These are phyloP conservation scores for Quercus glauca DNA, from an alignment of 306 rosid genomes.

Conservation along the genomic window DNA sequence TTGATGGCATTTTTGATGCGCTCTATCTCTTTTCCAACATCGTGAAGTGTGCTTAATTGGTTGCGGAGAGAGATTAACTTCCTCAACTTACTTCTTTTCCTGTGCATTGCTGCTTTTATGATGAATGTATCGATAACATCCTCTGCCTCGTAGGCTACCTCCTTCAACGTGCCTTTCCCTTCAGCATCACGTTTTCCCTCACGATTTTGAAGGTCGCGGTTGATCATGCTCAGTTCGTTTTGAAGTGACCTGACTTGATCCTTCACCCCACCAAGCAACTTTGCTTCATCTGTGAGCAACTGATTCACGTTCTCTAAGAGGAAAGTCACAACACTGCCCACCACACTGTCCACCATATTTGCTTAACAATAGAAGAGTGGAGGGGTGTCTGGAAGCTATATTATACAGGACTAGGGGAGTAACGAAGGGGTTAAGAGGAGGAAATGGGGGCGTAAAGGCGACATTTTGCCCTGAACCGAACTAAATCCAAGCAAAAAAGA, in stretches of 20 bases:
- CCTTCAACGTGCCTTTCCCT: background rate
- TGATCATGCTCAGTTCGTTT: background rate
- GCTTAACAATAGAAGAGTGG: too few species aligned
- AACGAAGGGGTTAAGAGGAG: too few species aligned
- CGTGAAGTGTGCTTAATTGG: background rate
- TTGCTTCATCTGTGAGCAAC: background rate
- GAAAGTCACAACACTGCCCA: background rate
- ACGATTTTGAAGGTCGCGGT: background rate
- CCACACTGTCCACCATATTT: background rate
- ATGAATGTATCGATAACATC: background rate
- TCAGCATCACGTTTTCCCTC: background rate
- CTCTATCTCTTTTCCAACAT: background rate
- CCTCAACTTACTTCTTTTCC: background rate
- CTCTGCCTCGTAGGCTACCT: background rate
- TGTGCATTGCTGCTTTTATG: background rate
- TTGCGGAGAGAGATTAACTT: background rate
- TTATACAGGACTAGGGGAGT: too few species aligned
- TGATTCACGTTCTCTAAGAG: background rate
- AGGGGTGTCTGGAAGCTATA: too few species aligned
- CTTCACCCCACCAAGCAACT: background rate
- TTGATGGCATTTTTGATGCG: background rate
- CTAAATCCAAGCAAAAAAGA: too few species aligned
- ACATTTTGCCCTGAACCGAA: too few species aligned
- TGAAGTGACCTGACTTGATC: background rate
- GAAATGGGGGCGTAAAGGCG: too few species aligned